Conservation (phyloP, 1,284 basidiomycete genomes). For the Ganoderma multipileum region DNA sequence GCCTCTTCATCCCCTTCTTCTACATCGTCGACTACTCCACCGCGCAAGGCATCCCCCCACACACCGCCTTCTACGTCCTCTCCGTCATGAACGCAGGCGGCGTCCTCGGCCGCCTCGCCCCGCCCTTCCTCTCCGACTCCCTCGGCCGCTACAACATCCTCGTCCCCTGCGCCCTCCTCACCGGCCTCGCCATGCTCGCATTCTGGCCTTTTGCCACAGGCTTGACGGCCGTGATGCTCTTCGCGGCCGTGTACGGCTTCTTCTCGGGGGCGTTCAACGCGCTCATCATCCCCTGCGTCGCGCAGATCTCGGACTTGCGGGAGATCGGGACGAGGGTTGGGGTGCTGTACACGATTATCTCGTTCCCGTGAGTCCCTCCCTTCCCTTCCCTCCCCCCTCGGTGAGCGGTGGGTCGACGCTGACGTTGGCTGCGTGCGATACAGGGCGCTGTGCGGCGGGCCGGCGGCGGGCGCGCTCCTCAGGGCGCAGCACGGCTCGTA, state of each 20-base stretch:
- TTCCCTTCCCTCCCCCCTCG: neutral
- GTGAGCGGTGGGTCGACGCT: too few species aligned
- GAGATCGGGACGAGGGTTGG: constrained; percentile 68
- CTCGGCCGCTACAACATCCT: constrained; percentile 65
- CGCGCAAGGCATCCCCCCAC: constrained; percentile 23
- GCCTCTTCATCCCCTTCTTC: constrained; percentile 66
- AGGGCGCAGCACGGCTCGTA: constrained; percentile 52
- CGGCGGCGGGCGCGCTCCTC: constrained; percentile 63
- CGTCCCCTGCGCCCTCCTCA: constrained; percentile 61
- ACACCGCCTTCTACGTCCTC: constrained; percentile 54
- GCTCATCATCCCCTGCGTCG: constrained; percentile 41
- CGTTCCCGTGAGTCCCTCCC: constrained; percentile 63
- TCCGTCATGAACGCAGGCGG: constrained; percentile 71
- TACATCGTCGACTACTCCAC: constrained; percentile 38
- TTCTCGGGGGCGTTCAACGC: constrained; percentile 44
- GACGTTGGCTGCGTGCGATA: too few species aligned
- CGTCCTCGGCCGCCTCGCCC: constrained; percentile 63
- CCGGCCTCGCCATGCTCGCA: constrained; percentile 61
- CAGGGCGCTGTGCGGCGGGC: constrained; percentile 66
- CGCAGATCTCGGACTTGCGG: constrained; percentile 51
- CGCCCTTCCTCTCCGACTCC: constrained; percentile 65
- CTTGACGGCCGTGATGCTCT: constrained; percentile 51
- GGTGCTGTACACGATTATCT: constrained; percentile 64
- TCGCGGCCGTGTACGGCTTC: constrained; percentile 62
- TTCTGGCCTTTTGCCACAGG: constrained; percentile 58